These are phyloP conservation scores for Vitellaria paradoxa DNA, from an alignment of 179 eudicot genomes.

Conservation along the genomic window DNA sequence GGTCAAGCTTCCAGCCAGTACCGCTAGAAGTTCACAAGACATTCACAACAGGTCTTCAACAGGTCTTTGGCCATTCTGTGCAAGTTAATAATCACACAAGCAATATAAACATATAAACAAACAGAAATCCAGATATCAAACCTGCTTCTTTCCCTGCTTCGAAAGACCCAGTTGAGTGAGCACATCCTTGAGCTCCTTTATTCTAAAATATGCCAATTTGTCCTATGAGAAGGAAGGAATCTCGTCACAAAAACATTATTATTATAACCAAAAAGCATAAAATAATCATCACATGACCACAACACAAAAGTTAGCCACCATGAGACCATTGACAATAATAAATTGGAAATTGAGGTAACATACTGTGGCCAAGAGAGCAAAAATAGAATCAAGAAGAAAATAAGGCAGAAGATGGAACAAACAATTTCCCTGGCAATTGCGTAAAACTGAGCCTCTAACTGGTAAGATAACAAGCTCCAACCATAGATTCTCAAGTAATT, in stretches of 20 bases:
- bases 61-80: background rate
- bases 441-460: background rate
- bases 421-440: background rate
- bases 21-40: background rate
- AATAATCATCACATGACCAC: background rate
- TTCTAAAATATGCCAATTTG: slow-evolving; percentile 84
- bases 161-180: slow-evolving; percentile 81
- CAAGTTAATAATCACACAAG: background rate
- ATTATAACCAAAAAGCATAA: background rate
- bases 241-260: background rate
- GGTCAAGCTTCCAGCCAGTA: background rate
- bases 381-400: background rate
- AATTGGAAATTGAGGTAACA: background rate
- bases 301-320: background rate
- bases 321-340: background rate
- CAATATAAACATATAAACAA: slow-evolving; percentile 21
- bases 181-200: slow-evolving; percentile 97
- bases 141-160: slow-evolving; percentile 99
- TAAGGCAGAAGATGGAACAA: background rate
- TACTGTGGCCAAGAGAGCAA: background rate
- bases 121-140: slow-evolving; percentile 17
- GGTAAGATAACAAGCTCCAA: background rate
- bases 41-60: background rate
- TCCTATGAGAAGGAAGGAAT: slow-evolving; percentile 50
- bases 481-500: background rate